A percentile compares a stretch with the other conserved stretches of the same genome.
Conservation (phyloP, 345 rosid genomes). For the Anacardium occidentale region DNA sequence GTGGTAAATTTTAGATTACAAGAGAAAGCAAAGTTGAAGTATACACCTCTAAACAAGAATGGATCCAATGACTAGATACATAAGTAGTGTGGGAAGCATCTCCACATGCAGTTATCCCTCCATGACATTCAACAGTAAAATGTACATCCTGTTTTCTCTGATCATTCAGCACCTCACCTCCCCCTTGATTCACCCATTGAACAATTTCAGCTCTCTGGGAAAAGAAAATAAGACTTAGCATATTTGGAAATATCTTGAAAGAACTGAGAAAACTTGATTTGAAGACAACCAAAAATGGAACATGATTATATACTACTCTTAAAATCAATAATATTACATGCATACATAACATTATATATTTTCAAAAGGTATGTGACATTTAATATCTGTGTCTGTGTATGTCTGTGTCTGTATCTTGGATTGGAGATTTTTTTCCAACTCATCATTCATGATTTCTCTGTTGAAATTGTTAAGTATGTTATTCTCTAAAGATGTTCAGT, state of each 20-base stretch:
- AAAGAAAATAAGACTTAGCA: conserved; percentile 11
- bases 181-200: conserved; percentile 88
- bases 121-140: conserved; percentile 80
- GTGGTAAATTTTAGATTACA: background rate
- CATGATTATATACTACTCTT: background rate
- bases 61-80: conserved; percentile 94
- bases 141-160: conserved; percentile 34
- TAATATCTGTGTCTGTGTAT: background rate
- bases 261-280: background rate
- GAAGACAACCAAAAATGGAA: background rate
- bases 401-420: background rate
- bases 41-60: conserved; percentile 84
- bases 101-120: conserved; percentile 37
- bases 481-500: background rate
- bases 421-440: conserved; percentile 1
- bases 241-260: background rate
- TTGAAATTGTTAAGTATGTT: background rate
- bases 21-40: conserved; percentile 23
- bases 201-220: conserved; percentile 75
- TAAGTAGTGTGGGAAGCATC: conserved; percentile 34
- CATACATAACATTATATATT: too few relatives aligned
- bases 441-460: background rate
- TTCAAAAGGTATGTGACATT: too few relatives aligned
- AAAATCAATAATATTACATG: too few relatives aligned
- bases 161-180: conserved; percentile 65